Evolutionary conservation across 2,329 filamentous ascomycete genomes (phyloP).

Genomic region (Cladosporium sp.): DNA sequence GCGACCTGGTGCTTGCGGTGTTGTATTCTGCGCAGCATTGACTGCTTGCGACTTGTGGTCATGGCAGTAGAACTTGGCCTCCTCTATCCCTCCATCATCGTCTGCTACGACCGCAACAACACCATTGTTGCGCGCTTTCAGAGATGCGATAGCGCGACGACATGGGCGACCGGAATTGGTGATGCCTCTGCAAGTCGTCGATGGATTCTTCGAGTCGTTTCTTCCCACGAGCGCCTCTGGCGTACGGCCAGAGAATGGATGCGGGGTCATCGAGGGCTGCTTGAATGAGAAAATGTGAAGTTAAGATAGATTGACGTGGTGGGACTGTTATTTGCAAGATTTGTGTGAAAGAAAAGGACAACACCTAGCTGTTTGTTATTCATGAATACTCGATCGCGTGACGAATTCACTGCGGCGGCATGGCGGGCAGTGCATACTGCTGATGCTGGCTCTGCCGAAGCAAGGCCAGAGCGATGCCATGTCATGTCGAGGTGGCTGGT

Average conservation of each 20-base stretch:
- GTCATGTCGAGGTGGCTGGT: slow-evolving; percentile 5
- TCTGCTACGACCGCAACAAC: slow-evolving; percentile 44
- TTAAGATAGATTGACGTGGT: neutral
- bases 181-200: slow-evolving; percentile 82
- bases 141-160: slow-evolving; percentile 62
- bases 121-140: slow-evolving; percentile 26
- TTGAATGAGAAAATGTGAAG: neutral
- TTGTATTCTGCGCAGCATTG: neutral
- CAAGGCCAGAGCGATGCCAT: slow-evolving; percentile 10
- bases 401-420: slow-evolving; percentile 5
- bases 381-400: neutral
- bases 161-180: slow-evolving; percentile 80
- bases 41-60: slow-evolving; percentile 86
- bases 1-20: slow-evolving; percentile 23
- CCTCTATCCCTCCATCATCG: slow-evolving; percentile 47
- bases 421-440: slow-evolving; percentile 5
- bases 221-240: slow-evolving; percentile 76
- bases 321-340: neutral
- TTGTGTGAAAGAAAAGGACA: neutral
- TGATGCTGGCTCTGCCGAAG: slow-evolving; percentile 11
- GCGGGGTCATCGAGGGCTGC: neutral
- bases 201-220: slow-evolving; percentile 78
- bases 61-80: slow-evolving; percentile 77
- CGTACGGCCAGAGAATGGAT: slow-evolving; percentile 59
- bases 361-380: neutral